Evolutionary conservation across 495 filamentous ascomycete species (phyloP).

Genomic region (Aspergillus homomorphus): DNA sequence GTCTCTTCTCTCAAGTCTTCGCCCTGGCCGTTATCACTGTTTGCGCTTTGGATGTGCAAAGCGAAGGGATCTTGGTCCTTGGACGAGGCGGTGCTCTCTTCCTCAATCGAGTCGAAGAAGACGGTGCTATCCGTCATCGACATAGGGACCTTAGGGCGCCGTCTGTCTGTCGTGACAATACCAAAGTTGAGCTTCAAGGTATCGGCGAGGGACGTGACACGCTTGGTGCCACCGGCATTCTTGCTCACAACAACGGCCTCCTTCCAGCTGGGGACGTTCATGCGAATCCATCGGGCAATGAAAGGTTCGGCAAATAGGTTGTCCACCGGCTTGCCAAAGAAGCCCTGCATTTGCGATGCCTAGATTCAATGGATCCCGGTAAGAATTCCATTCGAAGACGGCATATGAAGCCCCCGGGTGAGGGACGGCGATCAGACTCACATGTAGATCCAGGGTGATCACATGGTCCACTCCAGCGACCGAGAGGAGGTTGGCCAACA

Average conservation of each 20-base stretch:
- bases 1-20: constrained; percentile 8
- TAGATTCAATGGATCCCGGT: constrained; percentile 18
- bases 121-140: constrained; percentile 67
- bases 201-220: constrained; percentile 95
- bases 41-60: constrained; percentile 26
- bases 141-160: constrained; percentile 51
- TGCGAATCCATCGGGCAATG: constrained; percentile 91
- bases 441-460: constrained; percentile 93
- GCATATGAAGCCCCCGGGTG: constrained; percentile 6
- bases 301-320: constrained; percentile 95
- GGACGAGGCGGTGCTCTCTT: constrained; percentile 22
- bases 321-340: constrained; percentile 97
- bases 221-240: constrained; percentile 94
- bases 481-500: constrained; percentile 91
- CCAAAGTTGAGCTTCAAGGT: constrained; percentile 96
- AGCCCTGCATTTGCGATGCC: constrained; percentile 97
- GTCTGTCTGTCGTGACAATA: constrained; percentile 90
- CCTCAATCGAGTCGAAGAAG: constrained; percentile 47
- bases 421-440: constrained; percentile 33
- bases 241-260: constrained; percentile 96
- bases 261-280: constrained; percentile 81
- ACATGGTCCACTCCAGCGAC: constrained; percentile 96
- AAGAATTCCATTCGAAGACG: constrained; percentile 12
- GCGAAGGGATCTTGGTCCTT: constrained; percentile 35
- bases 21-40: constrained; percentile 16